These are phyloP conservation scores for Gaertneriomyces semiglobifer DNA, from an alignment of 192 early-diverging fungal genomes.

Conservation along the genomic window DNA sequence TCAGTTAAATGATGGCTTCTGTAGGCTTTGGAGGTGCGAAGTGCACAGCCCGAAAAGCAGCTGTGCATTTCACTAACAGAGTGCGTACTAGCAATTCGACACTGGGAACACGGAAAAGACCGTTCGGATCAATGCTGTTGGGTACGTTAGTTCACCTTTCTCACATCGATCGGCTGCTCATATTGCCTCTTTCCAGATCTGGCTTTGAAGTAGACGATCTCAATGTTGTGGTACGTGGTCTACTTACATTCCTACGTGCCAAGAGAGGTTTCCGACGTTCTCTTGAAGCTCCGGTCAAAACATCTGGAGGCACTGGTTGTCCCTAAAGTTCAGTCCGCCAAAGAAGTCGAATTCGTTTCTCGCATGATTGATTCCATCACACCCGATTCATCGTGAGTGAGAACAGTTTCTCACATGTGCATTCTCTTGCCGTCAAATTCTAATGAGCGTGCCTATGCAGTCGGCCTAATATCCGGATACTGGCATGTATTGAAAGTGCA, in stretches of 20 bases:
- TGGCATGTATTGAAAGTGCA: slow-evolving; percentile 88
- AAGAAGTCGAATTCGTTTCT: slow-evolving; percentile 73
- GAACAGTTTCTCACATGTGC: no score
- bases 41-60: neutral
- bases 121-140: slow-evolving; percentile 86
- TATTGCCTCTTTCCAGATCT: slow-evolving; percentile 31
- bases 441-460: slow-evolving; percentile 21
- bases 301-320: slow-evolving; percentile 68
- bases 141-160: slow-evolving; percentile 21
- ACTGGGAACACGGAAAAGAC: slow-evolving; percentile 72
- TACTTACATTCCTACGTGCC: neutral
- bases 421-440: no score
- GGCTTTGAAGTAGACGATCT: slow-evolving; percentile 77
- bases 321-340: slow-evolving; percentile 80
- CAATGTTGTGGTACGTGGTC: slow-evolving; percentile 60
- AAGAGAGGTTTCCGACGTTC: neutral
- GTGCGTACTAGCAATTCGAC: slow-evolving; percentile 49
- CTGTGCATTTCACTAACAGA: neutral
- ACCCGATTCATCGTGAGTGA: slow-evolving; percentile 36
- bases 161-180: no score
- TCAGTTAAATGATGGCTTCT: neutral
- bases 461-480: slow-evolving; percentile 66
- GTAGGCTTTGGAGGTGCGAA: slow-evolving; percentile 31
- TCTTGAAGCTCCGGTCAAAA: slow-evolving; percentile 37
- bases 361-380: slow-evolving; percentile 70